Conservation (phyloP, 23 red algal genomes). For the Chondrus crispus region DNA sequence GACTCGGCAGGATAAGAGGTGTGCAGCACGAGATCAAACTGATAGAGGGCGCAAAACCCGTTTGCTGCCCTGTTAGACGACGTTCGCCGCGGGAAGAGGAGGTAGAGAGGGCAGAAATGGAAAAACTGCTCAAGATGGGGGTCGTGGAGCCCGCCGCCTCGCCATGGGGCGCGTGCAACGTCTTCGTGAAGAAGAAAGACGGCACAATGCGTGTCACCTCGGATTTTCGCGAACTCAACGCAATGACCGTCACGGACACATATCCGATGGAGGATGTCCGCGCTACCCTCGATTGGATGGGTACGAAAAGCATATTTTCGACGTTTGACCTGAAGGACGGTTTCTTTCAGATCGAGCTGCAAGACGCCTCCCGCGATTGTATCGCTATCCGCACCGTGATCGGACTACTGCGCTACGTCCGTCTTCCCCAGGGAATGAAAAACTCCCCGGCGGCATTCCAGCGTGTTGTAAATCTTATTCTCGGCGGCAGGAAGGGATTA, state of each 20-base stretch:
- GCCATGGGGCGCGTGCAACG: background rate
- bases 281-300: background rate
- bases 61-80: background rate
- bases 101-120: background rate
- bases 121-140: background rate
- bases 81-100: background rate
- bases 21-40: background rate
- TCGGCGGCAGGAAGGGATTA: background rate
- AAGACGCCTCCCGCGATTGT: background rate
- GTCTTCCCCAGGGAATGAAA: background rate
- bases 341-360: conserved; percentile 18
- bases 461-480: background rate
- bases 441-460: background rate
- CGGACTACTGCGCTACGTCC: conserved; percentile 10
- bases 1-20: background rate
- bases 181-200: background rate
- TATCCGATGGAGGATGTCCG: conserved; percentile 29
- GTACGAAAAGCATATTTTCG: conserved; percentile 2
- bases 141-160: background rate
- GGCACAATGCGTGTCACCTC: background rate
- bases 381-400: conserved; percentile 10
- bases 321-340: conserved; percentile 17
- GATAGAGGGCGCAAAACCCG: background rate
- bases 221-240: conserved; percentile 29
- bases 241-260: background rate